A percentile compares a stretch with the other conserved stretches of the same genome.
Evolutionary conservation across 1,284 basidiomycete genomes (phyloP).

Genomic region (Leccinum ponderosum): DNA sequence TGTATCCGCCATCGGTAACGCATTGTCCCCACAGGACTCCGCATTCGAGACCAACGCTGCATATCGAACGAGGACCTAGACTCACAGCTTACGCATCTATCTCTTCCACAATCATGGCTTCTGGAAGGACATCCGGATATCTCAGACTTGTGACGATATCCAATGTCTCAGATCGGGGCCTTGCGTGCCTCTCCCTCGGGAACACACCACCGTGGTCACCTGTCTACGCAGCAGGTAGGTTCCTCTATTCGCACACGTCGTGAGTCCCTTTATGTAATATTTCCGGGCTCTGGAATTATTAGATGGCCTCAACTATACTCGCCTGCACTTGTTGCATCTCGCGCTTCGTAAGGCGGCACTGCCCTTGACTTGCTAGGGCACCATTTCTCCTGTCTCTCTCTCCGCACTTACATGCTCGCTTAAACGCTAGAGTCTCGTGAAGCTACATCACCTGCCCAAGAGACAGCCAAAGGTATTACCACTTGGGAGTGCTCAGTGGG

Average conservation of each 20-base stretch:
- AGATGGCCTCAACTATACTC: constrained; percentile 34
- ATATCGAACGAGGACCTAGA: constrained; percentile 16
- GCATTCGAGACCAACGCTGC: constrained; percentile 21
- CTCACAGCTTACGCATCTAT: constrained; percentile 7
- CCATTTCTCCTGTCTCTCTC: neutral
- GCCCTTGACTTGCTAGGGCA: neutral
- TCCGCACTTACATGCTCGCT: neutral
- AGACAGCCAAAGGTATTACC: neutral
- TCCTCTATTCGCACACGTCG: neutral
- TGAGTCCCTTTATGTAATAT: neutral
- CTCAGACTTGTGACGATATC: too few relatives aligned
- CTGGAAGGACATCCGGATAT: constrained; percentile 26
- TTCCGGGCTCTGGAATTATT: neutral
- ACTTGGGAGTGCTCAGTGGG: too few relatives aligned
- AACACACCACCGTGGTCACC: too few relatives aligned
- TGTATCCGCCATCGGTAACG: constrained; percentile 1
- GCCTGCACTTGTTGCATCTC: constrained; percentile 37
- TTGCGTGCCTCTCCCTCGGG: too few relatives aligned
- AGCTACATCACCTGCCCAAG: neutral
- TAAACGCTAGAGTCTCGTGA: neutral
- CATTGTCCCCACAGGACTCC: constrained; percentile 13
- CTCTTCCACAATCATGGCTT: constrained; percentile 27
- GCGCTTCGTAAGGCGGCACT: constrained; percentile 33
- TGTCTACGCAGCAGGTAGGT: constrained; percentile 29
- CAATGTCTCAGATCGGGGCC: too few relatives aligned